Conservation (phyloP, 768 basidiomycete genomes). For the Boletellus sp. region DNA sequence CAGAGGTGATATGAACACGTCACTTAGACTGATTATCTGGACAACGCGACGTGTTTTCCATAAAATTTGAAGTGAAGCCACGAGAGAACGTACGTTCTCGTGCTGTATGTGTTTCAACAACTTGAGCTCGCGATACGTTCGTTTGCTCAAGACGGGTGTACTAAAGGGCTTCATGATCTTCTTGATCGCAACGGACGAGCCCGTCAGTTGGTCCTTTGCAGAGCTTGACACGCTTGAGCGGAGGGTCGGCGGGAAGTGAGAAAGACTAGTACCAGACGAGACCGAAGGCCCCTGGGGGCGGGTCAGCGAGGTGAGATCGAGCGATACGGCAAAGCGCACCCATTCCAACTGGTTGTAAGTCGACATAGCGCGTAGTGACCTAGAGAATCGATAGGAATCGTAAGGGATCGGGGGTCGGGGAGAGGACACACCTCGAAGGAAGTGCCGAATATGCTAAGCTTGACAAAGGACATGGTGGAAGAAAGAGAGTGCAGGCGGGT, state of each 20-base stretch:
- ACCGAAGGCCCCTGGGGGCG: constrained; percentile 75
- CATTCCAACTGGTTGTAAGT: constrained; percentile 99
- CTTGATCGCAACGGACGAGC: constrained; percentile 95
- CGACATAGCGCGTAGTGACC: constrained; percentile 98
- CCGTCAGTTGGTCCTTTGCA: constrained; percentile 92
- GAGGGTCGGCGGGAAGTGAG: neutral
- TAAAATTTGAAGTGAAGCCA: constrained; percentile 1
- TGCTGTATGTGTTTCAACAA: constrained; percentile 98
- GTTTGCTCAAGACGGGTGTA: constrained; percentile 95
- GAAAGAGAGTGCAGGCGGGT: neutral
- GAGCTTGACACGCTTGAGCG: constrained; percentile 51
- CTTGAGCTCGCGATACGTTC: constrained; percentile 97
- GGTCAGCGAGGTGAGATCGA: constrained; percentile 17
- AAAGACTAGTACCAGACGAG: constrained; percentile 77
- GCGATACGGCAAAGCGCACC: constrained; percentile 50
- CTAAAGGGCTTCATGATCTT: constrained; percentile 99
- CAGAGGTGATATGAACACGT: constrained; percentile 99
- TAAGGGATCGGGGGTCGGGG: constrained; percentile 12
- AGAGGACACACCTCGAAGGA: constrained; percentile 76
- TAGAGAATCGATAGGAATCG: constrained; percentile 34
- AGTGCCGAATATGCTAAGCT: constrained; percentile 97
- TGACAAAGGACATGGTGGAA: constrained; percentile 82
- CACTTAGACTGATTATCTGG: constrained; percentile 96
- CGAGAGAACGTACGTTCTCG: constrained; percentile 71
- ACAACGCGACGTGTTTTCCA: neutral